Conservation (phyloP, 116 monocot species). For the Posidonia oceanica region DNA sequence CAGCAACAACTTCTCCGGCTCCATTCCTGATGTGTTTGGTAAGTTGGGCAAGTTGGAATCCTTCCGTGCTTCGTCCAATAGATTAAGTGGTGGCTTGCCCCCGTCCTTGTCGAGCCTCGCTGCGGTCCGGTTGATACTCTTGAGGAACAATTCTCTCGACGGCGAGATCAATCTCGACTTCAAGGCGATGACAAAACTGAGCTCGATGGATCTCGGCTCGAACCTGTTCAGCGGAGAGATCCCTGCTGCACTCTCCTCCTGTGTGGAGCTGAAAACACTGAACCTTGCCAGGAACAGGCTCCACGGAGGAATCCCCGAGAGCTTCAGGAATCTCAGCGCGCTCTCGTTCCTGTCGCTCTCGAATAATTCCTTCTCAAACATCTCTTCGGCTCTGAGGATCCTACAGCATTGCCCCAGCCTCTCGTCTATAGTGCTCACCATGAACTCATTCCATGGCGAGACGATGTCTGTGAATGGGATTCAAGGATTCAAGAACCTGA, state of each 20-base stretch:
- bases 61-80: conserved; percentile 48
- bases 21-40: conserved; percentile 35
- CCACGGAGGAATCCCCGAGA: conserved; percentile 44
- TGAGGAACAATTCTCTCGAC: conserved; percentile 60
- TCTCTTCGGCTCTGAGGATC: conserved; percentile 35
- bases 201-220: conserved; percentile 43
- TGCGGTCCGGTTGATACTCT: conserved; percentile 29
- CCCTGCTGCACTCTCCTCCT: conserved; percentile 33
- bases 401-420: conserved; percentile 57
- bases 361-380: conserved; percentile 45
- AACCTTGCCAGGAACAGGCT: conserved; percentile 66
- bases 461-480: conserved; percentile 30
- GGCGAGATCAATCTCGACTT: conserved; percentile 55
- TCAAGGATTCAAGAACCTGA: conserved; percentile 40
- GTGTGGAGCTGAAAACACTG: conserved; percentile 36
- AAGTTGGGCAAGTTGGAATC: conserved; percentile 30
- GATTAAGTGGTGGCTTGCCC: conserved; percentile 41
- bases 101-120: conserved; percentile 43
- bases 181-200: conserved; percentile 24
- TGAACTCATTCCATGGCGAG: conserved; percentile 41
- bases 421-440: conserved; percentile 45
- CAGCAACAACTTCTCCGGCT: conserved; percentile 40
- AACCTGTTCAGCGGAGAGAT: conserved; percentile 43
- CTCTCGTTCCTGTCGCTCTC: conserved; percentile 66
- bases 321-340: conserved; percentile 40